A percentile compares a stretch with the other conserved stretches of the same genome.
phyloP scores from a whole-genome alignment of 257 asterid species.

The Dorcoceras hygrometricum region DNA sequence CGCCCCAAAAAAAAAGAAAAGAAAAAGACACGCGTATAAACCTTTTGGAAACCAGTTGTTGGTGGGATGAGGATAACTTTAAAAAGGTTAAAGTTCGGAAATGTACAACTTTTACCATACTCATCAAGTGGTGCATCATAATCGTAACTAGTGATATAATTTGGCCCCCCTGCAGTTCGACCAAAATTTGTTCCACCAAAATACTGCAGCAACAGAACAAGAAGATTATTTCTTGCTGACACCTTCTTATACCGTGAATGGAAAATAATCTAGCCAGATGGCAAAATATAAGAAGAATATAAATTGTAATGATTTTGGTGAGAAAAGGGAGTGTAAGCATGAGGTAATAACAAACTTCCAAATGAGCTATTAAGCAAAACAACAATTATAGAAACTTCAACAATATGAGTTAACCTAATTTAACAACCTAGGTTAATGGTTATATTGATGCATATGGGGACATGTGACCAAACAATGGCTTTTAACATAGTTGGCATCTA shows the following conservation, averaged over 20 bases:
- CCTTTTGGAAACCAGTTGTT: constrained; percentile 12
- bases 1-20: constrained; percentile 15
- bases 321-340: background rate
- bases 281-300: constrained; percentile 2
- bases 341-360: background rate
- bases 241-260: constrained; percentile 12
- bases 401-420: background rate
- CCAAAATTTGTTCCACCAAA: constrained; percentile 98
- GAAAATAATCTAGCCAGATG: constrained; percentile 3
- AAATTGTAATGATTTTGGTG: background rate
- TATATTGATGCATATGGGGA: constrained; percentile 6
- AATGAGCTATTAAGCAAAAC: constrained; percentile 11
- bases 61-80: constrained; percentile 9
- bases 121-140: constrained; percentile 97
- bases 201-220: constrained; percentile 56
- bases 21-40: constrained; percentile 13
- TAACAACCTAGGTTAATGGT: constrained; percentile 2
- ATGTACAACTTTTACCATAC: constrained; percentile 56
- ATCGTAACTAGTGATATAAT: constrained; percentile 84
- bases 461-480: constrained; percentile 21
- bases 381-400: background rate
- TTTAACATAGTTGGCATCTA: constrained; percentile 8
- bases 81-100: constrained; percentile 11
- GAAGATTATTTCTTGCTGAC: constrained; percentile 23
- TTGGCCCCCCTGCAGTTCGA: constrained; percentile 94